A percentile compares a stretch with the other conserved stretches of the same genome.
Conservation (phyloP, 805 yeast species). For the Lipomyces chichibuensis region DNA sequence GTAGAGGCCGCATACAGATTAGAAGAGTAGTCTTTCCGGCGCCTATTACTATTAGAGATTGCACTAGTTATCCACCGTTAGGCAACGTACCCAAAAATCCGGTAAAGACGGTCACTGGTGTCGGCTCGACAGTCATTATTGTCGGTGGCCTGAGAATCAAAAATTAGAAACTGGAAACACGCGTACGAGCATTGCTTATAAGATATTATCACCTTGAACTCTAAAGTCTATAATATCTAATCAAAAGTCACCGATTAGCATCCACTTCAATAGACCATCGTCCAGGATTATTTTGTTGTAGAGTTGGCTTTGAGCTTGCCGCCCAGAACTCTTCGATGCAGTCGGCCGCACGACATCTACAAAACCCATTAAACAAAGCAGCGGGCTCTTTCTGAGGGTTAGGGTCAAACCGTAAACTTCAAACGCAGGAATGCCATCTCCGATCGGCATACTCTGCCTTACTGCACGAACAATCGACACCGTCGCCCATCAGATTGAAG, state of each 20-base stretch:
- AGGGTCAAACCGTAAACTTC: neutral
- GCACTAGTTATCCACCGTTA: neutral
- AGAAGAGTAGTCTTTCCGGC: conserved; percentile 36
- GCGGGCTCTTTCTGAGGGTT: neutral
- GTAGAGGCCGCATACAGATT: conserved; percentile 22
- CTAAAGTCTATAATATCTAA: neutral
- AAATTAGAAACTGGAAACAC: neutral
- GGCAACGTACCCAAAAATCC: conserved; percentile 32
- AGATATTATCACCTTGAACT: neutral
- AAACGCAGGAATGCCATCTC: neutral
- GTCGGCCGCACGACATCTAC: neutral
- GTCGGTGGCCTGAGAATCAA: neutral
- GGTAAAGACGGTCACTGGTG: conserved; percentile 36
- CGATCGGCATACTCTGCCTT: neutral
- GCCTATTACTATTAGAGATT: conserved; percentile 15
- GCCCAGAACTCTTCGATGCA: neutral
- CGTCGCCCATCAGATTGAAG: neutral
- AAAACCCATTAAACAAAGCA: neutral
- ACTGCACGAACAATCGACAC: neutral
- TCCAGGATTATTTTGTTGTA: neutral
- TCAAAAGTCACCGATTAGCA: neutral
- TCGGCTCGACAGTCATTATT: conserved; percentile 23
- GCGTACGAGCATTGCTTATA: neutral
- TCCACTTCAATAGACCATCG: neutral
- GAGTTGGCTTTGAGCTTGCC: neutral